Percentiles rank a stretch among this genome's conserved stretches.
Conservation (phyloP, 768 basidiomycete species). For the Steccherinum ochraceum region DNA sequence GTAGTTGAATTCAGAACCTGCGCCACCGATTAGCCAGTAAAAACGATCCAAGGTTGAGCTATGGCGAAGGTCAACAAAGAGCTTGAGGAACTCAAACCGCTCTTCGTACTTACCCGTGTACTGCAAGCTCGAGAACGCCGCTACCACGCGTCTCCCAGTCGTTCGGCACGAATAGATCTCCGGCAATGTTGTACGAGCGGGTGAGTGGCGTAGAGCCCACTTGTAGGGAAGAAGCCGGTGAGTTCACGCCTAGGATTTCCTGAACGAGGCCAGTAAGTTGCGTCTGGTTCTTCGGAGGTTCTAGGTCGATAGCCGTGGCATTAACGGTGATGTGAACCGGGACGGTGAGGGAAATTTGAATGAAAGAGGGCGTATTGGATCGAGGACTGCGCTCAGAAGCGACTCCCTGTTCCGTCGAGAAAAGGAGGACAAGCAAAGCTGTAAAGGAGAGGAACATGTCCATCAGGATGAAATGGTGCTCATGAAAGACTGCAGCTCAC, state of each 20-base stretch:
- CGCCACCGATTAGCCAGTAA: not conserved
- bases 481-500: too few species aligned
- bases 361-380: too few species aligned
- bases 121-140: not conserved
- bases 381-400: too few species aligned
- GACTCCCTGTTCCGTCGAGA: too few species aligned
- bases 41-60: not conserved
- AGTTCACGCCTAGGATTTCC: not conserved
- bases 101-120: not conserved
- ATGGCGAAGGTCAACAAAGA: too few species aligned
- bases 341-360: too few species aligned
- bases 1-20: not conserved
- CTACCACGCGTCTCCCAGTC: not conserved
- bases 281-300: not conserved
- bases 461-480: too few species aligned
- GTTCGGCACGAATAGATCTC: not conserved
- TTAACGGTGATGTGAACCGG: not conserved
- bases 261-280: not conserved
- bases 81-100: too few species aligned
- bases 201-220: not conserved
- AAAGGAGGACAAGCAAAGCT: too few species aligned
- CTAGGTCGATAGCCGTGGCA: not conserved
- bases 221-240: not conserved
- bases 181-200: not conserved
- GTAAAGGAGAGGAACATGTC: too few species aligned